Evolutionary conservation across 73 alveolate species (phyloP), one percentile per base, ranked within the genome.

Genomic region (Paramecium tetraurelia): DNA sequence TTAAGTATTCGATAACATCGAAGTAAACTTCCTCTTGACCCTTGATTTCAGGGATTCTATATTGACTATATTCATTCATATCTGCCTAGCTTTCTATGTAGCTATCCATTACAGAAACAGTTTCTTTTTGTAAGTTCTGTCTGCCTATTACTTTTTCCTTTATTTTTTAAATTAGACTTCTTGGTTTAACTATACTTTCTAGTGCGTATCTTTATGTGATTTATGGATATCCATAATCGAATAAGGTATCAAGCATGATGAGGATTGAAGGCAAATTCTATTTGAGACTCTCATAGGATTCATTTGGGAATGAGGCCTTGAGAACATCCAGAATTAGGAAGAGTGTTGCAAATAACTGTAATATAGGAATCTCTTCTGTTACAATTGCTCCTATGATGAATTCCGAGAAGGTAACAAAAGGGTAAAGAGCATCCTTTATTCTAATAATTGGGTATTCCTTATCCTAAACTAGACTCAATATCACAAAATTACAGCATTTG

Each of bases 1-100:
- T 92, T 16, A 89, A 41, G 58, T 27, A 89, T 53, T 89, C 94
- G 18, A 89, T 72, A 11, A 89, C 94, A 89, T 89, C 94, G 46
- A 89, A 89, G 5, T 59, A 70, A 27, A 89, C 87, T 89, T 71
- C 86, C 72, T 89, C 94, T 18, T 72, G 59, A 5, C 94, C 86
- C 58, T 89, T 89, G 33, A 69, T 70, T 41, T 70, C 94, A 24
- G 43, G 29, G 7, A 89, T 22, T 29, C 90, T 20, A 72, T 70
- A 83, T 36, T 70, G 11, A 24, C 63, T 24, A 40, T 89, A 38
- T 10, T 89, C 94, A 22, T 77, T 38, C 4, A 89, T 85, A 72
- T 89, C 94, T 22, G 50, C 87, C 18, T 70, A 71, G 5, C 85
- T 29, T 12, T 89, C 94, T 40, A 89, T 57, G 71, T 89, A 89